phyloP scores from a whole-genome alignment of 495 filamentous ascomycete genomes.

The Daldinia loculata region DNA sequence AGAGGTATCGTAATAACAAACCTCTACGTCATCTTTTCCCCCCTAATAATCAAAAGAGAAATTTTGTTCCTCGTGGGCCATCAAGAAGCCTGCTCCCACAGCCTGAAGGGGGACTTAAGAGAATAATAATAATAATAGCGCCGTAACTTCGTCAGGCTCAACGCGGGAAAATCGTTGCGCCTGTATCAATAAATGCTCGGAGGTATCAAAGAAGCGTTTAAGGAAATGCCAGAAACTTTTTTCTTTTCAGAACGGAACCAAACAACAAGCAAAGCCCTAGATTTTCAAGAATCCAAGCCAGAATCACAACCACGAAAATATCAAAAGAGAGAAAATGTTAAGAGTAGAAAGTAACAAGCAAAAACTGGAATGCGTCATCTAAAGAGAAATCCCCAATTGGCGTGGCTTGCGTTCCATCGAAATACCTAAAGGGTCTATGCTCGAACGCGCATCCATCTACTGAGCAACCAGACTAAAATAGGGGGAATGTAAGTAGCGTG shows the following conservation, averaged over 20 bases:
- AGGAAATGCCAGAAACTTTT: constrained; percentile 48
- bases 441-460: constrained; percentile 18
- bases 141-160: constrained; percentile 46
- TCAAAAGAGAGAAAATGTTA: constrained; percentile 42
- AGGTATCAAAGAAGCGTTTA: constrained; percentile 49
- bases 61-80: constrained; percentile 32
- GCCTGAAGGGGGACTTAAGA: constrained; percentile 31
- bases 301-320: constrained; percentile 48
- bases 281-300: constrained; percentile 35
- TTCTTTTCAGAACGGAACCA: constrained; percentile 45
- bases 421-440: constrained; percentile 23
- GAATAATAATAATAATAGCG: constrained; percentile 15
- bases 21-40: constrained; percentile 14
- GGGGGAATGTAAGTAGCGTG: constrained; percentile 22
- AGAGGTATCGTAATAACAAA: constrained; percentile 6
- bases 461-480: constrained; percentile 26
- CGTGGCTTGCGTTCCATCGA: constrained; percentile 36
- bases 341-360: constrained; percentile 42
- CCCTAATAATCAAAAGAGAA: constrained; percentile 18
- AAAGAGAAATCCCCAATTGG: constrained; percentile 32
- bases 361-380: constrained; percentile 42
- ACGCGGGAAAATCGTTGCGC: constrained; percentile 32
- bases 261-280: constrained; percentile 19
- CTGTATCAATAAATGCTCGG: constrained; percentile 45
- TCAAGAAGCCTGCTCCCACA: constrained; percentile 37